Base-by-base conservation (phyloP, 768 basidiomycete species). In the Sistotremastrum niveocremeum region DNA sequence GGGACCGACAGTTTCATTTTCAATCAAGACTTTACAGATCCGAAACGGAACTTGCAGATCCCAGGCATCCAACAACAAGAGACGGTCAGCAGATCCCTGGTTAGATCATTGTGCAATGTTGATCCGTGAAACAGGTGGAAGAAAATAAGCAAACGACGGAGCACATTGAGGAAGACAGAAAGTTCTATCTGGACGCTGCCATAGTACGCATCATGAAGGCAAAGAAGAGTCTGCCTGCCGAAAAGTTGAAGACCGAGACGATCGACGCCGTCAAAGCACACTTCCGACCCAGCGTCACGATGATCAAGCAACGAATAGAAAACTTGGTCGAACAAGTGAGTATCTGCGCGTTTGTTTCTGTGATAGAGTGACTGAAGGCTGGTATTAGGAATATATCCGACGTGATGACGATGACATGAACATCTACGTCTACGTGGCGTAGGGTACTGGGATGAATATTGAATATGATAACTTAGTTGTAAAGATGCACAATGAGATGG, bases 171-270 rank as follows among this genome's bases (percentile, higher is more conserved):
- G 77, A 80, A 34, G 91, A 97, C 61, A 77, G 94, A 49, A 80
- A 81, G 49, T 74, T 81, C 55, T 79, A 81, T 48, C 70, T 98
- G 9, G 90, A 98, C 53, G 91, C 91, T 1, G 93, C 93, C 20
- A 93, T 99, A 54, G 94, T 99, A 34, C 81, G 95, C 5, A 79
- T 94, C 56, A 93, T 98, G 90, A 98, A 98, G 61, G 80, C 78
- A 2, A 76, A 77, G 54, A 98, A 94, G 65, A 83, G 84, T 62
- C 68, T 94, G 63, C 69, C 66, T 29, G 79, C 88, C 55, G 78
- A 84, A 54, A 72, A 82, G 52, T 71, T 98, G 55, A 82, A 87
- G 62, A 74, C 77, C 42, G 79, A 80, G 51, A 86, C 87, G 7
- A 79, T 95, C 47, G 81, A 86, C 12, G 82, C 89, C 28, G 87